phyloP scores from a whole-genome alignment of 345 rosid genomes.

The Eutrema heterophyllum region DNA sequence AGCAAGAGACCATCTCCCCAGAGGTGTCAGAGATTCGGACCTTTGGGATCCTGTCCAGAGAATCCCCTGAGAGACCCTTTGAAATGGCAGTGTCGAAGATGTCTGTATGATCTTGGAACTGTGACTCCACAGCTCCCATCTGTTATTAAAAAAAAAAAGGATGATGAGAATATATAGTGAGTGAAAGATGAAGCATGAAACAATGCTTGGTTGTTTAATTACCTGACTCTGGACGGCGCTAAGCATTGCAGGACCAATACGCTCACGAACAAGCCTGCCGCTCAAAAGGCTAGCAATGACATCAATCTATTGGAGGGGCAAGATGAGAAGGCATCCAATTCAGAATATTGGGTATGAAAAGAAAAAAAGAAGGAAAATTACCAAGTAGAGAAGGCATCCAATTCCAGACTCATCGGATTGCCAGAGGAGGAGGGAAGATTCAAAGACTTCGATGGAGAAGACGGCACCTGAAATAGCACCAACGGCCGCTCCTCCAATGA shows the following conservation, averaged over 20 bases:
- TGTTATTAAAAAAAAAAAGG: constrained; percentile 12
- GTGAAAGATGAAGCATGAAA: not conserved
- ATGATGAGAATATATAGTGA: not conserved
- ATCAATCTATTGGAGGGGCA: constrained; percentile 61
- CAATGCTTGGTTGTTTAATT: no score
- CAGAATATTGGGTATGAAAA: no score
- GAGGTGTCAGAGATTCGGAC: constrained; percentile 61
- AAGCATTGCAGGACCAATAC: constrained; percentile 96
- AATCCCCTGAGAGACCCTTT: constrained; percentile 74
- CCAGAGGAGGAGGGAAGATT: constrained; percentile 93
- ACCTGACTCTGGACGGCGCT: constrained; percentile 99
- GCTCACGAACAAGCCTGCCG: constrained; percentile 95
- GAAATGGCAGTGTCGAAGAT: constrained; percentile 75
- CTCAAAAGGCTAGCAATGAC: constrained; percentile 92
- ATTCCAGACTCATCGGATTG: constrained; percentile 90
- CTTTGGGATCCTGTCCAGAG: constrained; percentile 77
- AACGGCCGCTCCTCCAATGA: constrained; percentile 91
- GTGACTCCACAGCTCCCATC: constrained; percentile 91
- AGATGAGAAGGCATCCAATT: no score
- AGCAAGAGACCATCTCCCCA: constrained; percentile 70
- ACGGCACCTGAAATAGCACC: constrained; percentile 99
- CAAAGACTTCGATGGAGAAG: constrained; percentile 95
- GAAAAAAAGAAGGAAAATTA: not conserved
- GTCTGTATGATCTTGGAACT: constrained; percentile 62
- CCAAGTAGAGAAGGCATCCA: constrained; percentile 88